These are phyloP conservation scores for Pythium sukuiense DNA, from an alignment of 352 stramenopile genomes.

Conservation along the genomic window DNA sequence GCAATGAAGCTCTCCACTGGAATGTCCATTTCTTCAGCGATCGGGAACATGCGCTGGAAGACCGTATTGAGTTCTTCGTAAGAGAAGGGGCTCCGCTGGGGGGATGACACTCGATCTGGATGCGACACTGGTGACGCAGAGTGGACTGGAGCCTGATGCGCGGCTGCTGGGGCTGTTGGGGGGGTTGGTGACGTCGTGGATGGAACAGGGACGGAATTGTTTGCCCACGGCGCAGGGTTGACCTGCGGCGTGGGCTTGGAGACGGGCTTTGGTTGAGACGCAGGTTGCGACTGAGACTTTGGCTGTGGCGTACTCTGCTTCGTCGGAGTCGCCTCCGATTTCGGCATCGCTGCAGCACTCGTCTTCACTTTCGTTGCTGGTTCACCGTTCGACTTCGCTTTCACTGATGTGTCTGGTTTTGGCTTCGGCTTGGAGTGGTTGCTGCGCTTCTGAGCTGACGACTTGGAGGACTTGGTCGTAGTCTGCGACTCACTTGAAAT, in stretches of 20 bases:
- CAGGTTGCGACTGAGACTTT: neutral
- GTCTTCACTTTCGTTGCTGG: constrained; percentile 4
- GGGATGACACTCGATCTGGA: neutral
- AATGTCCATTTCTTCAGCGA: constrained; percentile 75
- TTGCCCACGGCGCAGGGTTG: neutral
- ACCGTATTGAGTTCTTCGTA: constrained; percentile 54
- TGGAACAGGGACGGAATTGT: neutral
- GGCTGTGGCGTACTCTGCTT: neutral
- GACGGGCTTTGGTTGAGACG: neutral
- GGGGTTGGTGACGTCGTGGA: neutral
- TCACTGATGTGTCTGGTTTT: neutral
- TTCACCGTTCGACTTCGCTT: neutral
- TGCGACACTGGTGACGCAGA: neutral
- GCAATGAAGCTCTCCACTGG: constrained; percentile 74
- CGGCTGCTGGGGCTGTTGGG: neutral
- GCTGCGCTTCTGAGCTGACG: neutral
- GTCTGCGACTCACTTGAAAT: constrained; percentile 3
- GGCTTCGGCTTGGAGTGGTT: constrained; percentile 13
- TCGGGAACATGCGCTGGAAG: constrained; percentile 67
- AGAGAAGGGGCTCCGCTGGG: constrained; percentile 13
- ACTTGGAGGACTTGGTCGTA: neutral
- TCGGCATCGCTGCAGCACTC: neutral
- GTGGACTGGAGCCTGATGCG: neutral
- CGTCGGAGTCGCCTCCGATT: neutral
- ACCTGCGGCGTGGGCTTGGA: neutral